A percentile compares a stretch with the other conserved stretches of the same genome.
Conservation (phyloP, 2,329 filamentous ascomycete genomes). For the Cryphonectria naterciae region DNA sequence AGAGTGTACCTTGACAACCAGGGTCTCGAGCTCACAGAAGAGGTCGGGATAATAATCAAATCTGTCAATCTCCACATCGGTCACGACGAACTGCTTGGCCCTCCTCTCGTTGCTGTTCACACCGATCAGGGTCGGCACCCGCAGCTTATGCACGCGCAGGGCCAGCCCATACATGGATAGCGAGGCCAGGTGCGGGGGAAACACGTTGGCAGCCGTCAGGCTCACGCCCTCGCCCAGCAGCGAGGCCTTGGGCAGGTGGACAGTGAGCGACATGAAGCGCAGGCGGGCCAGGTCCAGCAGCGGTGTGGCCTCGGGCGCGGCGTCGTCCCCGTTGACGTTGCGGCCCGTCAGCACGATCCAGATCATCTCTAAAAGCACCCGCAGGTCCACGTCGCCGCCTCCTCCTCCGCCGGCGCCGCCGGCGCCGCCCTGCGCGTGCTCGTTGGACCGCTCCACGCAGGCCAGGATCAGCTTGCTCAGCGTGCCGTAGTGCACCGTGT, state of each 20-base stretch:
- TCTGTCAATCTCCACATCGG: constrained; percentile 65
- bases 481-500: constrained; percentile 76
- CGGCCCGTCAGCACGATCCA: constrained; percentile 45
- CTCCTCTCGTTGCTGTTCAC: constrained; percentile 72
- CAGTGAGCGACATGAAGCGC: constrained; percentile 53
- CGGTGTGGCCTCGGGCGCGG: constrained; percentile 37
- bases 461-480: constrained; percentile 68
- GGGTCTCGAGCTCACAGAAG: constrained; percentile 60
- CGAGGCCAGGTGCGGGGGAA: constrained; percentile 33
- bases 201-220: constrained; percentile 52
- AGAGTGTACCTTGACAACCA: constrained; percentile 60
- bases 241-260: constrained; percentile 70
- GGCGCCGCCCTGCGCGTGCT: constrained; percentile 32
- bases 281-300: constrained; percentile 45
- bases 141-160: constrained; percentile 60
- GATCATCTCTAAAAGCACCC: constrained; percentile 43
- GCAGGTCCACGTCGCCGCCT: constrained; percentile 30
- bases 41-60: constrained; percentile 51
- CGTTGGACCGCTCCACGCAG: constrained; percentile 40
- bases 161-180: constrained; percentile 37
- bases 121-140: constrained; percentile 70
- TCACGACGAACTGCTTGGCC: constrained; percentile 68
- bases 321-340: constrained; percentile 38
- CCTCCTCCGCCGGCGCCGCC: constrained; percentile 29
- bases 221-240: constrained; percentile 66